Evolutionary conservation across 179 eudicot genomes (phyloP).

Genomic region (Pouteria campechiana): DNA sequence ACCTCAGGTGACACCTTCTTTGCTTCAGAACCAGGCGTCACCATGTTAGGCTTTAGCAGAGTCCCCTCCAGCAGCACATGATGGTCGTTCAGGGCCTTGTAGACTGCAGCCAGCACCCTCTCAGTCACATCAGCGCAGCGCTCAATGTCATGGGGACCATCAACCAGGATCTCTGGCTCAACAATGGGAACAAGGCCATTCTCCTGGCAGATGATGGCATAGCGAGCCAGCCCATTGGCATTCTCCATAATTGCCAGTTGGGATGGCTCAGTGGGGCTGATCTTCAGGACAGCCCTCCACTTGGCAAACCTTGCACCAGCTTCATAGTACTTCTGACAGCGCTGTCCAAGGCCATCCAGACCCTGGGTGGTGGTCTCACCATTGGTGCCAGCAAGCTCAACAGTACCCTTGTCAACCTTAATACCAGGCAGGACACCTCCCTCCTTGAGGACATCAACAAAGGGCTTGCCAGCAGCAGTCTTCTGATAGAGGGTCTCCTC

Average conservation of each 20-base stretch:
- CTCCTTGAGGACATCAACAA: slow-evolving; percentile 81
- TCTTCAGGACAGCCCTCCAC: slow-evolving; percentile 93
- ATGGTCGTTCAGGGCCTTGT: slow-evolving; percentile 93
- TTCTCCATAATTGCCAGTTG: slow-evolving; percentile 69
- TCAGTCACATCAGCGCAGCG: slow-evolving; percentile 84
- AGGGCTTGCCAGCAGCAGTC: slow-evolving; percentile 59
- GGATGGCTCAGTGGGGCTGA: slow-evolving; percentile 76
- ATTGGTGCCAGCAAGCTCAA: slow-evolving; percentile 80
- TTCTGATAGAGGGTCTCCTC: slow-evolving; percentile 88
- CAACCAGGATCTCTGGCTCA: slow-evolving; percentile 90
- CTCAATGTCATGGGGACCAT: slow-evolving; percentile 74
- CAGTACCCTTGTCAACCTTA: slow-evolving; percentile 93
- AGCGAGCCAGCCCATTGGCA: slow-evolving; percentile 85
- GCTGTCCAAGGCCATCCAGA: slow-evolving; percentile 65
- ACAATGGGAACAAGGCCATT: slow-evolving; percentile 91
- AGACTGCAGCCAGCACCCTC: slow-evolving; percentile 80
- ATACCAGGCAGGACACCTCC: slow-evolving; percentile 85
- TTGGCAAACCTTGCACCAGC: slow-evolving; percentile 97
- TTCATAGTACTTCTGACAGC: slow-evolving; percentile 61
- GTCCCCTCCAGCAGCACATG: slow-evolving; percentile 84
- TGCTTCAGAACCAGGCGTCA: slow-evolving; percentile 74
- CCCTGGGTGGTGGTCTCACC: slow-evolving; percentile 97
- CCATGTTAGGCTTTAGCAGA: slow-evolving; percentile 89
- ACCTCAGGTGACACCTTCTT: slow-evolving; percentile 70
- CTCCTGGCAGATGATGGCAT: slow-evolving; percentile 91